phyloP scores from a whole-genome alignment of 2,329 filamentous ascomycete genomes.

The Tolypocladium tropicale region DNA sequence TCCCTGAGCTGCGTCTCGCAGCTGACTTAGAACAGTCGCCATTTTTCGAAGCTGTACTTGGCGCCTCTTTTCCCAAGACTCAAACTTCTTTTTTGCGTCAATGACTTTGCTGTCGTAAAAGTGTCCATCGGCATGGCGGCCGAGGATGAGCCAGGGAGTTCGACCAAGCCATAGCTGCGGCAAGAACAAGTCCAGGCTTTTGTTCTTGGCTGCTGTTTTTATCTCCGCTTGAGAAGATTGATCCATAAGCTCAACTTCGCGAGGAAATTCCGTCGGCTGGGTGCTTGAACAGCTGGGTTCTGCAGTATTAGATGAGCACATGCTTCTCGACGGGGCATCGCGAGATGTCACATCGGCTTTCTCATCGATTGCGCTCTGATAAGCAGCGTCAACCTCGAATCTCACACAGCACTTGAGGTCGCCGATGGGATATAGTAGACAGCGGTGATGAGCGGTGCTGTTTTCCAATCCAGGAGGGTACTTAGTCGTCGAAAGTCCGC shows the following conservation, averaged over 20 bases:
- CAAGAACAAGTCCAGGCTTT: not conserved
- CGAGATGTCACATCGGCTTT: not conserved
- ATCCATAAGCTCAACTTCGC: not conserved
- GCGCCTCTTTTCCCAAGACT: not conserved
- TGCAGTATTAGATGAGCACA: not conserved
- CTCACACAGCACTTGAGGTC: not conserved
- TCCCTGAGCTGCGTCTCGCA: not conserved
- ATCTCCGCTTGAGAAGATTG: not conserved
- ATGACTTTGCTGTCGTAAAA: not conserved
- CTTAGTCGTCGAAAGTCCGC: not conserved
- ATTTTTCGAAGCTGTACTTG: not conserved
- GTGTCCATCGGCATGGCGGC: conserved; percentile 8
- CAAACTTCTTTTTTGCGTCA: not conserved
- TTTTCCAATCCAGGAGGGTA: not conserved
- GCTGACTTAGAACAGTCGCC: not conserved
- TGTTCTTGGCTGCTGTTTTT: not conserved
- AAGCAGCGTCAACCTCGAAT: not conserved
- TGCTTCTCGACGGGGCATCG: not conserved
- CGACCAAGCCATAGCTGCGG: conserved; percentile 19
- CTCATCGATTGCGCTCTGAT: not conserved
- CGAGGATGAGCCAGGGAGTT: conserved; percentile 13
- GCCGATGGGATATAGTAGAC: not conserved
- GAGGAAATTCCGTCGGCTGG: not conserved
- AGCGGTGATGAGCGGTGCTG: not conserved
- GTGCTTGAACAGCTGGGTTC: not conserved